Base-by-base conservation (phyloP, 345 rosid genomes). In the Citrus cavaleriei region DNA sequence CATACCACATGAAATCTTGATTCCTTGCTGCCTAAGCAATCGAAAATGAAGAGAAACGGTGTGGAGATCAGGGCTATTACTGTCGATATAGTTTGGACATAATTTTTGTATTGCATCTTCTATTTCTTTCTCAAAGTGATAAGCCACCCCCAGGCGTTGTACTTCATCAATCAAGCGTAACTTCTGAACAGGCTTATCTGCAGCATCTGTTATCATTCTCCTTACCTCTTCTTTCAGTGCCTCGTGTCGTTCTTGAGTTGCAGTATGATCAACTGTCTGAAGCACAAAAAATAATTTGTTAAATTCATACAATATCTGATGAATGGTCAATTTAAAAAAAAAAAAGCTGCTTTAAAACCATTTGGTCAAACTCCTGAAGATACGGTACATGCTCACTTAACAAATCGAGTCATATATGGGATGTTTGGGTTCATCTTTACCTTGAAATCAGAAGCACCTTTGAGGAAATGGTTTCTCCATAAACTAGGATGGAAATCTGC, bases 101-200 rank as follows among this genome's bases (percentile, higher is more conserved):
- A 87, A 46, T 7, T 37, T 12, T 3, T 76, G 72, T 8, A 84
- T 40, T 21, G 55, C 77, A 6, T 69, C 71, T 19, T 80, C 81
- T 3, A 82, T 82, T 57, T 80, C 85, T 28, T 3, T 51, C 22
- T 78, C 78, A 9, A 86, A 84, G 64, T 82, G 81, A 34, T 84
- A 83, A 10, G 71, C 59, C 7, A 79, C 73, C 3, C 89, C 89
- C 2, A 83, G 19, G 27, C 81, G 75, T 77, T 86, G 85, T 6
- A 82, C 28, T 3, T 60, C 74, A 77, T 86, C 89, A 6, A 86
- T 84, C 30, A 86, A 86, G 35, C 58, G 16, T 37, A 85, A 66
- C 14, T 75, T 35, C 46, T 68, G 24, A 0, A 10, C 66, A 22
- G 42, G 49, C 46, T 78, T 58, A 51, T 55, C 35, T 2, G 3